phyloP scores from a whole-genome alignment of 192 early-diverging fungal genomes.

The Glomus cerebriforme region DNA sequence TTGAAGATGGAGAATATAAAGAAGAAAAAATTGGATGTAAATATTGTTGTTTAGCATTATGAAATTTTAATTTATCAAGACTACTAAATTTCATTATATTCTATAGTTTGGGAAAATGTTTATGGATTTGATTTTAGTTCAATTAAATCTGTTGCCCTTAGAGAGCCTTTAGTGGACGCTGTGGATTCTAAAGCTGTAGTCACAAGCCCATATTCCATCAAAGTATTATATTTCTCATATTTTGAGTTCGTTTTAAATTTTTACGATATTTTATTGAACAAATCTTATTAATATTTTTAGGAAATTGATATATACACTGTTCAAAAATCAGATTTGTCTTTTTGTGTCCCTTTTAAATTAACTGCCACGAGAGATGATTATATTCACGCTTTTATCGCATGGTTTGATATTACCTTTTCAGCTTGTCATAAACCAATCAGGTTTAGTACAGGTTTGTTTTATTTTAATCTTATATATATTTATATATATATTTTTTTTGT shows the following conservation, averaged over 20 bases:
- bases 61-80: neutral
- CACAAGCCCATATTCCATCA: slow-evolving; percentile 64
- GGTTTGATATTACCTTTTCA: slow-evolving; percentile 93
- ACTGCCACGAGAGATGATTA: slow-evolving; percentile 61
- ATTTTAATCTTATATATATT: neutral
- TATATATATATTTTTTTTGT: neutral
- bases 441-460: slow-evolving; percentile 39
- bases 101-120: slow-evolving; percentile 82
- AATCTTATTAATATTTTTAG: neutral
- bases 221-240: slow-evolving; percentile 30
- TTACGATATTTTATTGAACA: neutral
- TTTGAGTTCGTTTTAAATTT: neutral
- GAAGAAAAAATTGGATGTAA: slow-evolving; percentile 67
- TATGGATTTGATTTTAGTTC: slow-evolving; percentile 93
- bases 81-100: slow-evolving; percentile 1
- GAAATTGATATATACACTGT: slow-evolving; percentile 74
- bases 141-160: slow-evolving; percentile 75
- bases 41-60: slow-evolving; percentile 9
- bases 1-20: slow-evolving; percentile 81
- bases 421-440: slow-evolving; percentile 58
- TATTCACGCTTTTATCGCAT: slow-evolving; percentile 80
- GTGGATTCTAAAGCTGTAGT: slow-evolving; percentile 68
- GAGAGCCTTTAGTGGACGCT: slow-evolving; percentile 84
- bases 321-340: slow-evolving; percentile 70
- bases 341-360: slow-evolving; percentile 70